Base-by-base conservation (phyloP, 164 flowering plant species). In the Vitis labrusca region DNA sequence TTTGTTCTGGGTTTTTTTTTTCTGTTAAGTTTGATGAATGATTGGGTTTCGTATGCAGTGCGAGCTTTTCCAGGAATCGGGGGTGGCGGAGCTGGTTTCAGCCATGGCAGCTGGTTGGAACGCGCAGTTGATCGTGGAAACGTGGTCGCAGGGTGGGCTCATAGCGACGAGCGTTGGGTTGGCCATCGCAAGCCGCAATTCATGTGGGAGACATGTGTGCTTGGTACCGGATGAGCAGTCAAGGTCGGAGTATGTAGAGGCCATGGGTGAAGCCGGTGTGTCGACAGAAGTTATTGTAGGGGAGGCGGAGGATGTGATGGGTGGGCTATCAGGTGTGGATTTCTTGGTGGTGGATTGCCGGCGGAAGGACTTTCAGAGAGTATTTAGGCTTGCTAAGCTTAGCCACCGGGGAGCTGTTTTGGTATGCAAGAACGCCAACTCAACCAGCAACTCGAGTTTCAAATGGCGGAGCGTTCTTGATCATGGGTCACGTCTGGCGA, bases 331-430 rank as follows among this genome's bases (percentile, higher is more conserved):
- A 9, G 97, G 85, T 9, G 76, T 89, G n/a, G 99, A 94, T 65
- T 92, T 91, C 76, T n/a, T 92, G 80, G 94, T 94, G 50, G 89
- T 87, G 50, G 94, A 92, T 65, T 81, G 84, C 65, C 69, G 74
- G 68, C 70, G 77, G 2, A 74, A 60, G 63, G 89, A 90, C 55
- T 85, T 83, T n/a, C 75, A 74, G 6, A 80, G 81, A 63, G 63
- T 84, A 8, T 49, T 91, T 53, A 77, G 83, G 74, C 44, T 68
- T 30, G 96, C 90, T 0, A 84, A 77, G 53, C 59, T 91, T 27
- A 77, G 96, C 64, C 47, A 57, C 50, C 66, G 82, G 5, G 98
- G 97, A 3, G 96, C 96, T 0, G 97, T 95, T 9, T 23, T 95
- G 73, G 79, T 91, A 0, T 82, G 96, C 73, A 90, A 89, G 83